Evolutionary conservation across 1,284 basidiomycete species (phyloP).

Genomic region (Bjerkandera adusta): DNA sequence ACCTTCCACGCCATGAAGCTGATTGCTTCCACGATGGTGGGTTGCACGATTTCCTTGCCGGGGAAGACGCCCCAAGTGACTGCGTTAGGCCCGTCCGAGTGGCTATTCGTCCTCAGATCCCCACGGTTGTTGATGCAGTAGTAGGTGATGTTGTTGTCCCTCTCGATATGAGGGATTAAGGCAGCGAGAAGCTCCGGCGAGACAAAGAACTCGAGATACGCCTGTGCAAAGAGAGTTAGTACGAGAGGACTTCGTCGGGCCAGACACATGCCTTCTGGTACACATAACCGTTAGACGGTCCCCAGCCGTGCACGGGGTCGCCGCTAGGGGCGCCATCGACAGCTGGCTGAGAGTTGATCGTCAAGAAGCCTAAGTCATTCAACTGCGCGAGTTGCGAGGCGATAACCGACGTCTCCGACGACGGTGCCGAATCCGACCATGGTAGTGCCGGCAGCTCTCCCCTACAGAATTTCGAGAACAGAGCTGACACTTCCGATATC

Average conservation of each 20-base stretch:
- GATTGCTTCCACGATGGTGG: conserved; percentile 96
- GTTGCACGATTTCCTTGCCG: conserved; percentile 96
- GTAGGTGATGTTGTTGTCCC: conserved; percentile 91
- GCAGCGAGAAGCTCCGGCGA: conserved; percentile 58
- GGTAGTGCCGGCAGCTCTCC: conserved; percentile 77
- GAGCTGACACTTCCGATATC: conserved; percentile 60
- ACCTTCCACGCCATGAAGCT: conserved; percentile 99
- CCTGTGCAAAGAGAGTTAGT: conserved; percentile 44
- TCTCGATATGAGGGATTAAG: conserved; percentile 84
- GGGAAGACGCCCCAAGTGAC: conserved; percentile 99
- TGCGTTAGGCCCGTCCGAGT: conserved; percentile 92
- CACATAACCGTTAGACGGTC: conserved; percentile 91
- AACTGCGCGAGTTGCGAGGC: conserved; percentile 77
- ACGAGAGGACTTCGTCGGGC: not conserved
- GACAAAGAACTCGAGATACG: conserved; percentile 85
- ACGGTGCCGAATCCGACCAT: conserved; percentile 92
- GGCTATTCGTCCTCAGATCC: conserved; percentile 91
- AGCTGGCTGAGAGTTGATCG: conserved; percentile 98
- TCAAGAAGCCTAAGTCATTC: conserved; percentile 91
- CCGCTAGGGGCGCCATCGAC: conserved; percentile 90
- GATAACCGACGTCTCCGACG: conserved; percentile 86
- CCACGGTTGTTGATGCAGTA: conserved; percentile 93
- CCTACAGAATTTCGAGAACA: conserved; percentile 84
- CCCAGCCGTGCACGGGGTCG: conserved; percentile 91
- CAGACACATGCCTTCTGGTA: conserved; percentile 81